Evolutionary conservation across 352 stramenopile genomes (phyloP), one percentile per base, ranked within the genome.

Genomic region (Peronospora tabacina): DNA sequence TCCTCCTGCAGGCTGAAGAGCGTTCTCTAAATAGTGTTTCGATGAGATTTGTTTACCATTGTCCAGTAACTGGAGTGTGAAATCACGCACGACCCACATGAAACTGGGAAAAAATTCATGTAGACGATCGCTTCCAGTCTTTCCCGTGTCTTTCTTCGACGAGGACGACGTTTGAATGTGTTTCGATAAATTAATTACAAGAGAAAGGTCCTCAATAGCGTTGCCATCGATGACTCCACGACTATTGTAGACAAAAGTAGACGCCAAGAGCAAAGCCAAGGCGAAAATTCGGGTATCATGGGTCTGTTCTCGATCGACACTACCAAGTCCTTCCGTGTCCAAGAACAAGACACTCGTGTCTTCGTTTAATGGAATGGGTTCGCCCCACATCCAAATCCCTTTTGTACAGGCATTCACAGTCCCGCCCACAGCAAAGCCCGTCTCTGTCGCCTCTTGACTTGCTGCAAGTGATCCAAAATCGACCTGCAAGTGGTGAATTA

Each of bases 181-280:
- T 58, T 95, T 95, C 36, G 85, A 87, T 24, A 96, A 54, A 60
- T 96, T 90, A 10, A 94, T 86, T 7, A 96, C 86, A 8, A 96
- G 81, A 53, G 87, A 95, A 20, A 96, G 61, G 44, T 94, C 81
- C 38, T 93, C 83, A 46, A 96, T 90, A 2, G 87, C 86, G 26
- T 90, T 92, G 20, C 70, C 74, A 61, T 96, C 87, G 49, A 96
- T 95, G 0, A 93, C 82, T 13, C 87, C 87, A 17, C 80, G 80
- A 41, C 74, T 91, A 66, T 96, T 96, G 79, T 95, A 96, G 44
- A 96, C 78, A 44, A 96, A 95, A 38, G 76, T 82, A 20, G 84
- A 90, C 16, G 75, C 72, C 36, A 96, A 63, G 15, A 96, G 62
- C 59, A 95, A 53, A 24, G 83, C 84, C 6, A 96, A 63, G 24